Conservation (phyloP, 2,329 filamentous ascomycete genomes). For the Diaporthe sp. region DNA sequence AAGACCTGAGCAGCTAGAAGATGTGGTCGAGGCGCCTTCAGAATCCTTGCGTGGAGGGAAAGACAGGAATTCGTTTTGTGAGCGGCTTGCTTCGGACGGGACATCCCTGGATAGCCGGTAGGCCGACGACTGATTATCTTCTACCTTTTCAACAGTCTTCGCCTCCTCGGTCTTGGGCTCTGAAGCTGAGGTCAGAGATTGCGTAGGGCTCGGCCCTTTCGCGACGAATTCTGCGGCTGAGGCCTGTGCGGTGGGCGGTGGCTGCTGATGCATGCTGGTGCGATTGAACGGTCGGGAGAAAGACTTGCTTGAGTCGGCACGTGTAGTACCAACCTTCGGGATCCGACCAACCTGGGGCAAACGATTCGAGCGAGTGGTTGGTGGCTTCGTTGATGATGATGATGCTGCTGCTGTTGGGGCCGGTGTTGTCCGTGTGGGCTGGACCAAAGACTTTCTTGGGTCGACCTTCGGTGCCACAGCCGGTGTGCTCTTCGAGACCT, state of each 20-base stretch:
- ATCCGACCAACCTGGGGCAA: constrained; percentile 88
- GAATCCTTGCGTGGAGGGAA: constrained; percentile 79
- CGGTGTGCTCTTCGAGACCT: constrained; percentile 21
- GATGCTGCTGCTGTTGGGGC: constrained; percentile 7
- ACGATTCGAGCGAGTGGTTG: constrained; percentile 67
- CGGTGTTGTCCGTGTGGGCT: constrained; percentile 9
- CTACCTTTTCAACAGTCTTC: constrained; percentile 48
- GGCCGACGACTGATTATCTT: constrained; percentile 49
- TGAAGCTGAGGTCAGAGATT: constrained; percentile 52
- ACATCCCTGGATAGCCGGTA: constrained; percentile 49
- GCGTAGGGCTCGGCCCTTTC: constrained; percentile 62
- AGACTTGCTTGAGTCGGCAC: constrained; percentile 78
- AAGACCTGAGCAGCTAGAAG: constrained; percentile 77
- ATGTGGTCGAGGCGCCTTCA: constrained; percentile 66
- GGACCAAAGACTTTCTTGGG: constrained; percentile 12
- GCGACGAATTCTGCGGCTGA: constrained; percentile 59
- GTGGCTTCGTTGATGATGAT: constrained; percentile 33
- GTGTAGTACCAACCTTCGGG: constrained; percentile 81
- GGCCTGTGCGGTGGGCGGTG: constrained; percentile 46
- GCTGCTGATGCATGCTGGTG: constrained; percentile 59
- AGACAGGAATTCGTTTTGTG: constrained; percentile 75
- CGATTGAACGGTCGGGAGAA: constrained; percentile 87
- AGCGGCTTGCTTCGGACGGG: constrained; percentile 50
- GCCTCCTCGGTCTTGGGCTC: constrained; percentile 55
- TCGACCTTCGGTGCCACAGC: constrained; percentile 16